Evolutionary conservation across 805 yeast genomes (phyloP), one percentile per base, ranked within the genome.

Genomic region (Cyberlindnera mrakii): DNA sequence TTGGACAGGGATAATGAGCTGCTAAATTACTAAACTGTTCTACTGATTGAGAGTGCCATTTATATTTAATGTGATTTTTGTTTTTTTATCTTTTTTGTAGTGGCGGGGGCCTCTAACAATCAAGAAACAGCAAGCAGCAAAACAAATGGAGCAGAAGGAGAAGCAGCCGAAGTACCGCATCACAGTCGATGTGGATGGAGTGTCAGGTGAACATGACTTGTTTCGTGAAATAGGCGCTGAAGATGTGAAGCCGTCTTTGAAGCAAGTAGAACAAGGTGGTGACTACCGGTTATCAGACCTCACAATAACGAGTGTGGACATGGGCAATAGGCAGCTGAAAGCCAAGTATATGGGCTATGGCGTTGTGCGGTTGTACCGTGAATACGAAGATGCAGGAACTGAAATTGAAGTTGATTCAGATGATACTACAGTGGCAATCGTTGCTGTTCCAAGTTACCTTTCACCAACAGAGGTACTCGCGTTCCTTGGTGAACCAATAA

Each of bases 401-500:
- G 56, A 52, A 19, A 44, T 54, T 25, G 62, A 59, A 17, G 60
- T 61, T 7, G 60, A 64, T 4, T 79, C 79, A 0, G 83, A 80
- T 55, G 79, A 74, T 30, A 75, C 88, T 1, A 82, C 84, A 65
- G 77, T 86, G 4, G 80, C 91, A 1, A 84, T 88, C 16, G 62
- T 88, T n/a, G 89, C 95, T 0, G 81, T 89, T 0, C 97, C 97
- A 0, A 79, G 85, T 10, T 90, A 89, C 59, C 82, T 89, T 61
- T 81, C 95, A 0, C 85, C 91, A 0, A 82, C 88, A 19, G 96
- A 89, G 54, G 59, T 90, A 19, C 60, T 89, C 4, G 95, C 91
- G 5, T 89, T 82, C 57, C 75, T 90, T 10, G 95, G 95, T 19
- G 81, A 81, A 37, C 64, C 70, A 1, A 70, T 74, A 25, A 63